Base-by-base conservation (phyloP, 805 yeast genomes). In the Barnettozyma pratensis region DNA sequence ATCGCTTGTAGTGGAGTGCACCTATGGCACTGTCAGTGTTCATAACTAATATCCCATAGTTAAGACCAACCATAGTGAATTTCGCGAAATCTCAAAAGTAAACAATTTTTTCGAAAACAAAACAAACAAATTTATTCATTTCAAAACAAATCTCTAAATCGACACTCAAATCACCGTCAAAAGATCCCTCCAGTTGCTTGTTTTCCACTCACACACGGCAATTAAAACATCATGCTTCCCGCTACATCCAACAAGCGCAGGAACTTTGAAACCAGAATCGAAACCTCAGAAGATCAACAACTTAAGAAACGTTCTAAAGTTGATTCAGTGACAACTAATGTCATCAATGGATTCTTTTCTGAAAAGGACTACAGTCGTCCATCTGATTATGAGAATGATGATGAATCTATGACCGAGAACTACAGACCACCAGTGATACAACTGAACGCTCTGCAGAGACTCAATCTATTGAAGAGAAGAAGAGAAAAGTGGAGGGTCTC, bases 401-500 rank as follows among this genome's bases (percentile, higher is more conserved):
- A 19, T 12, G 37, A 9, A 25, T 12, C 37, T 8, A 40, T 32
- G 11, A 26, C 36, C n/a, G 25, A 14, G 7, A 28, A 30, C 6
- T 41, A 30, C 32, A 77, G 67, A 66, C 80, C 45, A 5, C 62
- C 63, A 7, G 51, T 60, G 41, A 57, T 61, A 49, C 59, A 57
- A 3, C 41, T 61, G 3, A 48, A 54, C 28, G 64, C 65, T 6
- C 42, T 53, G 1, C 63, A 61, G 40, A 45, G 65, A 28, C 55
- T 61, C n/a, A 57, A 51, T 27, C 48, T 61, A 27, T 39, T 58
- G 31, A 58, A 55, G 34, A 39, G 8, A 31, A 59, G 58, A 55
- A 58, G 56, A 44, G 63, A 58, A 41, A 53, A 41, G 41, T 61
- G 65, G 65, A 58, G 64, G 48, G 54, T 54, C 41, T 56, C 64